Evolutionary conservation across 768 basidiomycete genomes (phyloP).

Genomic region (Nidularia pulvinata): DNA sequence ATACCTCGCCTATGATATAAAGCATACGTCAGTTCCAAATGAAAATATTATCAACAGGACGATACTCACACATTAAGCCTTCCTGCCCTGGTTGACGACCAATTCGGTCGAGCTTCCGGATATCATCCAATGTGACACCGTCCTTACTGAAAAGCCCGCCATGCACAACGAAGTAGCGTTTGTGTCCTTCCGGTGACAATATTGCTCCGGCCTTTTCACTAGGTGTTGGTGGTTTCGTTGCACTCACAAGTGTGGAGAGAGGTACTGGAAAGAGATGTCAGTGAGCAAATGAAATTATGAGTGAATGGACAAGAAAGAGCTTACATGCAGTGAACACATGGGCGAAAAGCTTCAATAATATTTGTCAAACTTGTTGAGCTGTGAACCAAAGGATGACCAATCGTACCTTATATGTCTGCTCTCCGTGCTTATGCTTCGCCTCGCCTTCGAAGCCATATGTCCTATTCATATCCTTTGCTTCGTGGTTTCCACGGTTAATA

Average conservation of each 20-base stretch:
- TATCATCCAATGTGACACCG: constrained; percentile 91
- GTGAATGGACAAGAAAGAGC: constrained; percentile 15
- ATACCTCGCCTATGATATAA: constrained; percentile 58
- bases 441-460: constrained; percentile 96
- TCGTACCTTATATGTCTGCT: constrained; percentile 86
- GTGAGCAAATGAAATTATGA: not conserved
- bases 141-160: constrained; percentile 97
- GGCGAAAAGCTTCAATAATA: constrained; percentile 70
- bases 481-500: constrained; percentile 97
- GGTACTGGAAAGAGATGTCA: constrained; percentile 60
- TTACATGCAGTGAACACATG: constrained; percentile 90
- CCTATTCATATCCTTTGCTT: constrained; percentile 96
- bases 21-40: constrained; percentile 6
- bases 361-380: not conserved
- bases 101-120: constrained; percentile 84
- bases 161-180: constrained; percentile 94
- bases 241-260: constrained; percentile 81
- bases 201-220: constrained; percentile 51
- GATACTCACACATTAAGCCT: constrained; percentile 87
- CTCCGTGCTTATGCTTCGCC: constrained; percentile 95
- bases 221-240: constrained; percentile 57
- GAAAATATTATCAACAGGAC: constrained; percentile 1
- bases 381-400: not conserved
- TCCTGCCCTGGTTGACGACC: constrained; percentile 93
- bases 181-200: constrained; percentile 78